phyloP scores from a whole-genome alignment of 2,329 filamentous ascomycete species.

The Verticillium nonalfalfae region DNA sequence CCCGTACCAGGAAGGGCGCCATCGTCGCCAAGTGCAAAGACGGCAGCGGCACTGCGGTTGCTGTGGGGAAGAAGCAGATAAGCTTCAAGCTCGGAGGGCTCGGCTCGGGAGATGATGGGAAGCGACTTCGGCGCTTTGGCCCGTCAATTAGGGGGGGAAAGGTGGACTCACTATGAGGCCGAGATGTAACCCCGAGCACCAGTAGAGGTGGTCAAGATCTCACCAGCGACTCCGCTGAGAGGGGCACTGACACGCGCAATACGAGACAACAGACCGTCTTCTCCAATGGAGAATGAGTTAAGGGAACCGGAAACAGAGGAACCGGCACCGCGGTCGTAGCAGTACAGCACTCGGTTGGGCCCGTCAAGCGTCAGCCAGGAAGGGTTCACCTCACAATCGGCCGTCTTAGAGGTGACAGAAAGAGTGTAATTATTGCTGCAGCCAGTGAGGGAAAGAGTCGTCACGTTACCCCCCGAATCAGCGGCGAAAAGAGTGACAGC shows the following conservation, averaged over 20 bases:
- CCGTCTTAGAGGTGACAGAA: slow-evolving; percentile 8
- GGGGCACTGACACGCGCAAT: slow-evolving; percentile 11
- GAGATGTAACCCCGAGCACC: slow-evolving; percentile 12
- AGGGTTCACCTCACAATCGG: slow-evolving; percentile 10
- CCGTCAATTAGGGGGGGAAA: background rate
- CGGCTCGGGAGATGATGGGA: background rate
- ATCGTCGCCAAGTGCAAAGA: slow-evolving; percentile 10
- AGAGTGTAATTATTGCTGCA: slow-evolving; percentile 7
- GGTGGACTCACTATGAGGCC: slow-evolving; percentile 11
- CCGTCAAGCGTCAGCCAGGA: slow-evolving; percentile 10
- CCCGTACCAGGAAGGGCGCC: slow-evolving; percentile 11
- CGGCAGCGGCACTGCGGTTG: slow-evolving; percentile 9
- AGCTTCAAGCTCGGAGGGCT: background rate
- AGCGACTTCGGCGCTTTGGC: background rate
- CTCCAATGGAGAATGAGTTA: slow-evolving; percentile 11
- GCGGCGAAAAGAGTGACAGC: slow-evolving; percentile 12
- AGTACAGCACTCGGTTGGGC: slow-evolving; percentile 9
- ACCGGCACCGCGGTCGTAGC: slow-evolving; percentile 8
- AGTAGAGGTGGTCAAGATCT: slow-evolving; percentile 11
- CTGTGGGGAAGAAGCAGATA: slow-evolving; percentile 2
- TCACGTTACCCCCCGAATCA: slow-evolving; percentile 12
- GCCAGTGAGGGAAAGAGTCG: slow-evolving; percentile 9
- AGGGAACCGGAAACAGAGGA: slow-evolving; percentile 8
- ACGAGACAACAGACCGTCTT: slow-evolving; percentile 8
- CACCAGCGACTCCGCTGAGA: slow-evolving; percentile 11